Conservation (phyloP, 1,284 basidiomycete species). For the Lentinula novae-zelandiae region DNA sequence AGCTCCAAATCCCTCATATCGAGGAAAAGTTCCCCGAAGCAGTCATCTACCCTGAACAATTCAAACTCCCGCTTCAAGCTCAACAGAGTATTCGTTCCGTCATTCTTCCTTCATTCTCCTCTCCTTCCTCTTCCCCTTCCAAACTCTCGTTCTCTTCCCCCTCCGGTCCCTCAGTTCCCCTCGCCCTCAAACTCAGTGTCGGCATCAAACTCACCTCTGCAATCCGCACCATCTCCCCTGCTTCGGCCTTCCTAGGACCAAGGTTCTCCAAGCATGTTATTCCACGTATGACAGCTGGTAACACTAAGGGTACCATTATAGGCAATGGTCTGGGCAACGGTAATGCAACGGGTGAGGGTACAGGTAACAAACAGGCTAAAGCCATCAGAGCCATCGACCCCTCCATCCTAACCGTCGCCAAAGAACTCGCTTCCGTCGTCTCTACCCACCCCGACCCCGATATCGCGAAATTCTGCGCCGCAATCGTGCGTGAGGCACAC, state of each 20-base stretch:
- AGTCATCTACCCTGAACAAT: conserved; percentile 36
- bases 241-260: conserved; percentile 47
- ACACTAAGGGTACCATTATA: too few relatives aligned
- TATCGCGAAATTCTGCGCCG: conserved; percentile 49
- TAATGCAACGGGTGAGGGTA: too few relatives aligned
- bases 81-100: conserved; percentile 48
- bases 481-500: conserved; percentile 47
- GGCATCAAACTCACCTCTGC: conserved; percentile 52
- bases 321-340: too few relatives aligned
- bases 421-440: conserved; percentile 47
- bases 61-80: conserved; percentile 36
- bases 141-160: too few relatives aligned
- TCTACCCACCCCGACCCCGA: conserved; percentile 40
- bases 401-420: conserved; percentile 45
- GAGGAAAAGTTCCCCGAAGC: conserved; percentile 43
- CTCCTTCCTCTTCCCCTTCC: too few relatives aligned
- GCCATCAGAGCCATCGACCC: conserved; percentile 41
- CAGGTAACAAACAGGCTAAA: too few relatives aligned
- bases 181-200: conserved; percentile 46
- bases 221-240: conserved; percentile 53
- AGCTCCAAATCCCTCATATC: conserved; percentile 45
- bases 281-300: conserved; percentile 24
- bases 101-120: too few relatives aligned
- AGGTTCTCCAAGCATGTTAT: conserved; percentile 60
- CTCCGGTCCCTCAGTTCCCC: conserved; percentile 8